Evolutionary conservation across 306 rosid genomes (phyloP).

Genomic region (Trichosanthes cucumerina): DNA sequence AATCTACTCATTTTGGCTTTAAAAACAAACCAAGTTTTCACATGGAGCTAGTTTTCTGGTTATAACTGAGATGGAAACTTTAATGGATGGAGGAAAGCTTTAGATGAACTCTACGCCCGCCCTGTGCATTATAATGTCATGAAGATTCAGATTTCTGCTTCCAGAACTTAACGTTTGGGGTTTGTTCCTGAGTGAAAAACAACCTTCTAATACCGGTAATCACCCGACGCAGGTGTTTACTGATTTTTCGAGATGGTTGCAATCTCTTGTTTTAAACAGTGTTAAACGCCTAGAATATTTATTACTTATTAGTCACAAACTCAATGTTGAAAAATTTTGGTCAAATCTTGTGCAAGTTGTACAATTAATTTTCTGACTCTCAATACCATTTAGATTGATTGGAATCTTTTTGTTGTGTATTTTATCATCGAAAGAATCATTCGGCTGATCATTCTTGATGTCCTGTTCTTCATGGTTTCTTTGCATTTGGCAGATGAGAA

Average conservation of each 20-base stretch:
- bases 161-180: not conserved
- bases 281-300: not conserved
- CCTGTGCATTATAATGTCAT: not conserved
- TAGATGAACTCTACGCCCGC: not conserved
- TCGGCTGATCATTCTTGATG: not conserved
- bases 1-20: not conserved
- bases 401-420: not conserved
- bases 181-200: not conserved
- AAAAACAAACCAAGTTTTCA: not conserved
- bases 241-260: not conserved
- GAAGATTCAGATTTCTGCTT: not conserved
- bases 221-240: not conserved
- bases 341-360: not conserved
- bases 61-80: not conserved
- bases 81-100: not conserved
- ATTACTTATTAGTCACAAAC: not conserved
- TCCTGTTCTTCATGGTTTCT: not conserved
- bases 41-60: not conserved
- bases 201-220: not conserved
- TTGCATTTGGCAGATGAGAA: slow-evolving; percentile 5
- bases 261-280: not conserved
- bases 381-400: not conserved
- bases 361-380: not conserved
- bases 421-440: not conserved
- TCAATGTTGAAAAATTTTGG: not conserved